Percentiles rank a stretch among this genome's conserved stretches.
phyloP scores from a whole-genome alignment of 441 rosid genomes.

The Adansonia gregorii region DNA sequence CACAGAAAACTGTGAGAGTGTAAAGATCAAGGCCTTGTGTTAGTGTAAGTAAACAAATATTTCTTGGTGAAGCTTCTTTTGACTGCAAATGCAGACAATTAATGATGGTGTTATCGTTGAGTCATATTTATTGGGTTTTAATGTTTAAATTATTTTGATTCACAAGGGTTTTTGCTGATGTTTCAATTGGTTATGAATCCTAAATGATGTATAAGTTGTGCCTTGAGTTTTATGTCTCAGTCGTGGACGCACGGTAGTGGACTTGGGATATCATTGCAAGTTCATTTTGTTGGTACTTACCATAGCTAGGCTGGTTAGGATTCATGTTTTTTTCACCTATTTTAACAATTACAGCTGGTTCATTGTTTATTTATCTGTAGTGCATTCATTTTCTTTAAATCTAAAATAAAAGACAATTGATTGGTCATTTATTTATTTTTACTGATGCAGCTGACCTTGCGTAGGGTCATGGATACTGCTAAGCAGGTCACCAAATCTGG shows the following conservation, averaged over 20 bases:
- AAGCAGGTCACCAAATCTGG: constrained; percentile 92
- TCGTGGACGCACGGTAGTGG: not conserved
- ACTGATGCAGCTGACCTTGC: constrained; percentile 77
- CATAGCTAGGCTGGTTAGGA: not conserved
- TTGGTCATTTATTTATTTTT: constrained; percentile 24
- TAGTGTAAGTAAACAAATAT: not conserved
- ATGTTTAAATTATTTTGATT: not conserved
- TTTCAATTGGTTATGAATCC: not conserved
- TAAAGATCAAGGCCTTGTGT: not conserved
- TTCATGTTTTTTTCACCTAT: not conserved
- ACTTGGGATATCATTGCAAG: not conserved
- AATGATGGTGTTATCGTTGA: not conserved
- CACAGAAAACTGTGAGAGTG: not conserved
- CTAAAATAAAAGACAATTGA: constrained; percentile 11
- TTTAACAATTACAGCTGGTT: not conserved
- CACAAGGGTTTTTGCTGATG: not conserved
- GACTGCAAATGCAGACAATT: not conserved
- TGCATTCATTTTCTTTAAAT: not conserved
- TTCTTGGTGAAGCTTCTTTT: not conserved
- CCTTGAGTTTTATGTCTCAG: not conserved
- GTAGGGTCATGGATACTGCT: constrained; percentile 96
- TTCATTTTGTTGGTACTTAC: not conserved
- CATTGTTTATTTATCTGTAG: not conserved
- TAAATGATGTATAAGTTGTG: not conserved
- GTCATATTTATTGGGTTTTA: not conserved